Evolutionary conservation across 495 filamentous ascomycete species (phyloP).

Genomic region (Apodospora peruviana): DNA sequence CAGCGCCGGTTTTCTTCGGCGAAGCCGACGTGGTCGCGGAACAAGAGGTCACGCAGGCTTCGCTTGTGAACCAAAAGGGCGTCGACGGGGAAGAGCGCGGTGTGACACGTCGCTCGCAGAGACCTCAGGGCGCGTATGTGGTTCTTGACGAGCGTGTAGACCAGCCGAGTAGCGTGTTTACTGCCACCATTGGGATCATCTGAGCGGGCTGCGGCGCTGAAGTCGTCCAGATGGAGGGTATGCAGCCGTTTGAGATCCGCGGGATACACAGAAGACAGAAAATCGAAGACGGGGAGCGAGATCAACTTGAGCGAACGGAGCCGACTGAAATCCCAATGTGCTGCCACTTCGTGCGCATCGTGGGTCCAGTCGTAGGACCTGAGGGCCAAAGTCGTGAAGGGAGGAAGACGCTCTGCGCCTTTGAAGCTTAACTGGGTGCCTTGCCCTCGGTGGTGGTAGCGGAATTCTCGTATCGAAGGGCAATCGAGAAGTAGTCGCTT

Average conservation of each 20-base stretch:
- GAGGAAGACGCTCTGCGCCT: conserved; percentile 22
- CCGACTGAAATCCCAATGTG: conserved; percentile 28
- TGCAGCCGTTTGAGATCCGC: conserved; percentile 14
- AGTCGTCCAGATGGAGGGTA: conserved; percentile 22
- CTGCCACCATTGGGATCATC: conserved; percentile 1
- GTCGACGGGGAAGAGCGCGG: background rate
- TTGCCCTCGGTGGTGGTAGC: conserved; percentile 23
- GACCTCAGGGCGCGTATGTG: conserved; percentile 11
- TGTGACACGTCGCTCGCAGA: background rate
- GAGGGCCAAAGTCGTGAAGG: conserved; percentile 22
- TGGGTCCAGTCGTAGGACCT: conserved; percentile 32
- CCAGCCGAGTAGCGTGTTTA: background rate
- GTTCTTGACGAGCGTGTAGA: conserved; percentile 15
- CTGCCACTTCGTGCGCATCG: conserved; percentile 5
- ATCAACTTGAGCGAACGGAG: conserved; percentile 20
- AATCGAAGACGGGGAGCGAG: conserved; percentile 22
- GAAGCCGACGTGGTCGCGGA: background rate
- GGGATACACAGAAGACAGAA: conserved; percentile 20
- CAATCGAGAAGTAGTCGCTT: conserved; percentile 22
- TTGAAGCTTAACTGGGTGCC: conserved; percentile 22
- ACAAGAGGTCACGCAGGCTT: background rate
- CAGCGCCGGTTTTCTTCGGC: background rate
- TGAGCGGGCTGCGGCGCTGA: conserved; percentile 11
- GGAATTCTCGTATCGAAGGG: conserved; percentile 15
- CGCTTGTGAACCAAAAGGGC: conserved; percentile 1